Evolutionary conservation across 768 basidiomycete genomes (phyloP), one percentile per base, ranked within the genome.

Genomic region (Dictyophora rubrovolvata): DNA sequence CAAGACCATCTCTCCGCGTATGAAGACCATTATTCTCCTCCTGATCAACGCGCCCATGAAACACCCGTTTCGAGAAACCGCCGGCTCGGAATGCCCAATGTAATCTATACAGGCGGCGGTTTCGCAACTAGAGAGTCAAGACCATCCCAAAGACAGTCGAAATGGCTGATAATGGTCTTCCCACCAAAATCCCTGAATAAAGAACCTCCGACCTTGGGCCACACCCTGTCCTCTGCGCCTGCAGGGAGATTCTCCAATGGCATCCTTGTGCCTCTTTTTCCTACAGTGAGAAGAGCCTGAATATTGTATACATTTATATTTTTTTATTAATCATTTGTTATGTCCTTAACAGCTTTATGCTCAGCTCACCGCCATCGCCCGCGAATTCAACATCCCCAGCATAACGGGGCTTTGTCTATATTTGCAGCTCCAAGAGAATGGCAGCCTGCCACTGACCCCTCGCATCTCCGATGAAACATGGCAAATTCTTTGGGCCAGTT

Each of bases 351-450:
- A 92, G 90, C 80, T 91, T 76, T 83, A 82, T 65, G 82, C 78
- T 16, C 89, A 93, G 69, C 72, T 91, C 35, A 77, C 78, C 28
- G 86, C 87, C 10, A 89, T 93, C 61, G 87, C 88, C 4, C 80
- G 82, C 53, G 89, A 92, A 68, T 91, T 84, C 71, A 85, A 81
- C 66, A 87, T 91, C 63, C 89, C 89, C 0, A 87, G 85, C 67
- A 85, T 78, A 20, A 68, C 79, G 9, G 89, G 89, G 21, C 66
- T 92, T n/a, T 87, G 84, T 67, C 77, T 91, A n/a, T 92, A 89
- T 67, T 75, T 87, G 56, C 85, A 84, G 58, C 76, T 82, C 60
- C 74, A 74, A 18, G 83, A 87, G 54, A 74, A 73, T 48, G 83
- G 83, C 18, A 61, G 77, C 33, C 72, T 75, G 4, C 75, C 79